These are phyloP conservation scores for Berkeleyomyces basicola DNA, from an alignment of 2,329 filamentous ascomycete species.

Conservation along the genomic window DNA sequence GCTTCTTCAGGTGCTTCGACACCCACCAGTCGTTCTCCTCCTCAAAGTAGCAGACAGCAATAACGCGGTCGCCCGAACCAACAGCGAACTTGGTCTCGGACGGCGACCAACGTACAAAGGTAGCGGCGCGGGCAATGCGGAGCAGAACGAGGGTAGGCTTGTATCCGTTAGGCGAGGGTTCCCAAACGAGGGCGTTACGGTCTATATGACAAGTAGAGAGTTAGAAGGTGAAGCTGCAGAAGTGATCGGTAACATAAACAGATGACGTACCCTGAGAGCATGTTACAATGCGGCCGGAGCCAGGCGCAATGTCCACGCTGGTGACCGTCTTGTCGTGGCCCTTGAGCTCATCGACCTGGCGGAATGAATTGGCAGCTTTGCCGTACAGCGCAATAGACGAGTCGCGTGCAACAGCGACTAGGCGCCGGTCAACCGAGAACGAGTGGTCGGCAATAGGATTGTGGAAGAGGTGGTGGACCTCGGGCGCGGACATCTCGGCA, in stretches of 20 bases:
- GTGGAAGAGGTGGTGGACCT: conserved; percentile 95
- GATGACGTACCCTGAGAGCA: conserved; percentile 65
- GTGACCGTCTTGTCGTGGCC: conserved; percentile 97
- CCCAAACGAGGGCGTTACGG: conserved; percentile 96
- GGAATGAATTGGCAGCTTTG: conserved; percentile 55
- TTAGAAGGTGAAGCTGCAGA: background rate
- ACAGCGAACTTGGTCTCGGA: conserved; percentile 96
- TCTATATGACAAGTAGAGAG: conserved; percentile 35
- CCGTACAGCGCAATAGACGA: conserved; percentile 79
- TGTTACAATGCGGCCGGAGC: conserved; percentile 83
- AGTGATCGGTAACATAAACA: conserved; percentile 15
- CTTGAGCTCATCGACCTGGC: conserved; percentile 79
- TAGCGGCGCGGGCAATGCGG: conserved; percentile 90
- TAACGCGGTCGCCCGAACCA: conserved; percentile 85
- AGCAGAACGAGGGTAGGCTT: conserved; percentile 94
- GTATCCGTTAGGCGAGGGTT: conserved; percentile 80
- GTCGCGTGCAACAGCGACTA: conserved; percentile 80
- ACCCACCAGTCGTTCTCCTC: conserved; percentile 99
- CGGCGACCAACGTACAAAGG: conserved; percentile 92
- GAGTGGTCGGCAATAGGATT: conserved; percentile 93
- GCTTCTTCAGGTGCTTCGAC: conserved; percentile 98
- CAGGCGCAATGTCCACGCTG: conserved; percentile 84
- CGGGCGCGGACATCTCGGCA: conserved; percentile 55
- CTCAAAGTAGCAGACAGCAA: conserved; percentile 96
- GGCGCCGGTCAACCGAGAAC: conserved; percentile 81